These are phyloP conservation scores for Xylaria sp. DNA, from an alignment of 2,329 filamentous ascomycete species.

Conservation along the genomic window DNA sequence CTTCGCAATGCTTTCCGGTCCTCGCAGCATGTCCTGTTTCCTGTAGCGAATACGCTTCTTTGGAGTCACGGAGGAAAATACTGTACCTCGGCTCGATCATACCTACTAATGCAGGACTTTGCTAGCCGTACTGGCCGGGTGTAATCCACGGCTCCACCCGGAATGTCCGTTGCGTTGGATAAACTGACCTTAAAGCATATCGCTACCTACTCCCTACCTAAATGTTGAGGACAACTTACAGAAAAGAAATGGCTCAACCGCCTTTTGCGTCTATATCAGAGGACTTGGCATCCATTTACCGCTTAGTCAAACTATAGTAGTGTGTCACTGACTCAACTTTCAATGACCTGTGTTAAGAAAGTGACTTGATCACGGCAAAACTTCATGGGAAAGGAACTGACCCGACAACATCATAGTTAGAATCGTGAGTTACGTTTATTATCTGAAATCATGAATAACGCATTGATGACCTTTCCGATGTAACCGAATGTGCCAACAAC, in stretches of 20 bases:
- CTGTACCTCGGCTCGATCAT: neutral
- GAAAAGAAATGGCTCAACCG: too few species aligned
- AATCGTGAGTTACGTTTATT: conserved; percentile 2
- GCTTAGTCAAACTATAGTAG: too few species aligned
- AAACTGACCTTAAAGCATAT: neutral
- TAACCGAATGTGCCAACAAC: neutral
- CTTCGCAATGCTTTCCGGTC: conserved; percentile 11
- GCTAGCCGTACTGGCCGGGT: neutral
- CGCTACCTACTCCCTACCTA: neutral
- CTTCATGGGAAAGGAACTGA: neutral
- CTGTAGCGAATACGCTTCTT: too few species aligned
- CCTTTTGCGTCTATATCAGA: too few species aligned
- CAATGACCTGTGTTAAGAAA: neutral
- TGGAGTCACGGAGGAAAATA: too few species aligned
- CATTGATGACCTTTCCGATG: conserved; percentile 1
- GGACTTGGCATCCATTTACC: too few species aligned
- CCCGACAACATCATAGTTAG: neutral
- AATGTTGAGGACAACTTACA: too few species aligned
- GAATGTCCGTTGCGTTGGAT: neutral
- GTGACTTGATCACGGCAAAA: neutral
- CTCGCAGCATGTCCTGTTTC: neutral
- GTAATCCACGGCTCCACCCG: neutral
- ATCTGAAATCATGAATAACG: neutral
- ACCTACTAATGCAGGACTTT: neutral
- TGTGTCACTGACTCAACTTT: too few species aligned